Base-by-base conservation (phyloP, 331 rosid species). In the Spiraea crenata region DNA sequence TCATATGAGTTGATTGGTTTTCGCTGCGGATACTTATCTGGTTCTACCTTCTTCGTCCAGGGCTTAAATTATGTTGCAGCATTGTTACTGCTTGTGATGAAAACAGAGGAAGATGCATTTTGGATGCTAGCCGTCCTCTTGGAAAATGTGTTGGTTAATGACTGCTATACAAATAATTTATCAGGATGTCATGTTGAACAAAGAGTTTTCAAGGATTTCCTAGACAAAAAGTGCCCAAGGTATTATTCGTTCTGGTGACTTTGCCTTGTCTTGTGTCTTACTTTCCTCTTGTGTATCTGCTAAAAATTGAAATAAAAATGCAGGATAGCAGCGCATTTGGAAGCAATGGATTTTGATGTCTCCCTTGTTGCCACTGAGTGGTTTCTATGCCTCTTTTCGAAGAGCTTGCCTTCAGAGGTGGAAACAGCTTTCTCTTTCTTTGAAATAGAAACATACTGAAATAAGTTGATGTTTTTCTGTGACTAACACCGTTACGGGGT, bases 111-210 rank as follows among this genome's bases (percentile, higher is more conserved):
- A 82, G 99, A 95, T 68, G 96, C 99, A 74, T 95, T 95, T 81
- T 95, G 99, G 99, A 95, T 91, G 98, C 93, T 95, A 57, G 93
- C 98, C 5, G 98, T 95, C 54, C 86, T 95, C 64, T 79, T 95
- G 87, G 99, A 95, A 86, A 86, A 91, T 76, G 99, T 95, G 70
- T 74, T 91, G 68, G 99, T 95, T 70, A 86, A 76, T 78, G 96
- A 95, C 81, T 95, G 99, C 82, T 95, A 95, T 83, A 89, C 99
- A 11, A 91, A 54, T 73, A 95, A 95, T 83, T 81, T 95, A 81
- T 91, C 99, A 1, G 99, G 99, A 81, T 95, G 98, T 81, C 99
- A 95, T 78, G 99, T 95, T 42, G 99, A 95, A 79, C 99, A 95
- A 79, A 89, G 99, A 76, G 99, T 95, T 79, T 89, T 95, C 76